Percentiles rank a stretch among this genome's conserved stretches.
phyloP scores from a whole-genome alignment of 73 alveolate species.

The Breviolum minutum region DNA sequence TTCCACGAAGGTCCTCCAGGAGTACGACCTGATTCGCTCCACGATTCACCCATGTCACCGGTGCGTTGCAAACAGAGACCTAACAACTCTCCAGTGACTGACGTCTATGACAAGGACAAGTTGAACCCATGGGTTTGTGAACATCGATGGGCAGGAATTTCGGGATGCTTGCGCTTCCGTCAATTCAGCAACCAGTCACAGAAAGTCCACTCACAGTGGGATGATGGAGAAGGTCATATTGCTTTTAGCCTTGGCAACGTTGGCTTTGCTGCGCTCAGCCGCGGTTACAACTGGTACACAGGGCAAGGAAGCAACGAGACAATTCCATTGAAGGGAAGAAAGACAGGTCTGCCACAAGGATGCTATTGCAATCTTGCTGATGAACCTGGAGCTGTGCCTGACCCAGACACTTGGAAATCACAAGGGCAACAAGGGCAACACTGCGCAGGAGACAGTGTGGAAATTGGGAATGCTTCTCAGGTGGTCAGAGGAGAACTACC shows the following conservation, averaged over 20 bases:
- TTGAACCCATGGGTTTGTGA: constrained; percentile 31
- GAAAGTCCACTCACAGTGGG: constrained; percentile 3
- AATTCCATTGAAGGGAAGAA: not conserved
- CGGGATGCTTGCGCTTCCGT: constrained; percentile 30
- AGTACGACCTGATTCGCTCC: constrained; percentile 7
- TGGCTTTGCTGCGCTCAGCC: constrained; percentile 47
- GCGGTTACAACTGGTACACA: constrained; percentile 61
- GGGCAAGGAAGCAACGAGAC: constrained; percentile 6
- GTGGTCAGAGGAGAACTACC: not conserved
- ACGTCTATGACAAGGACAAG: constrained; percentile 28
- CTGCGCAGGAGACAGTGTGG: not conserved
- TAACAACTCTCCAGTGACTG: constrained; percentile 16
- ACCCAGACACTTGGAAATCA: not conserved
- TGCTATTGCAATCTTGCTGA: constrained; percentile 39
- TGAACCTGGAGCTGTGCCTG: constrained; percentile 44
- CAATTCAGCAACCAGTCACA: constrained; percentile 23
- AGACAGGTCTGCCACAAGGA: not conserved
- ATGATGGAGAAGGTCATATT: constrained; percentile 47
- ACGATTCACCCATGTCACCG: not conserved
- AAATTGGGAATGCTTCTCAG: not conserved
- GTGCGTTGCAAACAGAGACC: constrained; percentile 19
- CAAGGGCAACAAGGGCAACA: not conserved
- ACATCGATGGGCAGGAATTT: constrained; percentile 59
- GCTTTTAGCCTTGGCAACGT: constrained; percentile 51
- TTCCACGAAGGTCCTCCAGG: constrained; percentile 57